A percentile compares a stretch with the other conserved stretches of the same genome.
These are phyloP conservation scores for Citropsis articulata DNA, from an alignment of 345 rosid species.

Conservation along the genomic window DNA sequence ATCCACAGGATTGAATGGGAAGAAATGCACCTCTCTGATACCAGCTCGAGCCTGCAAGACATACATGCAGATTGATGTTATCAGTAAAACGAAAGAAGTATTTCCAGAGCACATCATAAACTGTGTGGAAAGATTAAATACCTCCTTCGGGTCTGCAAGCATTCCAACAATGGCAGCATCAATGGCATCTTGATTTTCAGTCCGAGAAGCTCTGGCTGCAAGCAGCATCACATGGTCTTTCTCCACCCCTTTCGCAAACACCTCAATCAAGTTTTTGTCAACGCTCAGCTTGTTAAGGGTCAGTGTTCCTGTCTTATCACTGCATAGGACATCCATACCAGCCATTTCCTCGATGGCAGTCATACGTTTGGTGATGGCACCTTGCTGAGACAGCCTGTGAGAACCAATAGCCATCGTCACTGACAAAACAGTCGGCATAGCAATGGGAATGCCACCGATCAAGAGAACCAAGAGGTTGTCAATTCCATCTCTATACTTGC, in stretches of 20 bases:
- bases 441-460: constrained; percentile 92
- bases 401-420: constrained; percentile 95
- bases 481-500: constrained; percentile 69
- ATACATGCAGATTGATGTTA: not conserved
- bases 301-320: constrained; percentile 84
- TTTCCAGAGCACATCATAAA: not conserved
- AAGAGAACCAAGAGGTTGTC: constrained; percentile 80
- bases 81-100: not conserved
- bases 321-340: constrained; percentile 89
- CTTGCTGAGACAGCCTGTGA: constrained; percentile 69
- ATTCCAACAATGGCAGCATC: constrained; percentile 85
- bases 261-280: constrained; percentile 72
- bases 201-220: constrained; percentile 85
- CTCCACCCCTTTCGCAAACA: constrained; percentile 60
- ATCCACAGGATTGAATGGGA: constrained; percentile 84
- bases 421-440: constrained; percentile 81
- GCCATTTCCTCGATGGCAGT: constrained; percentile 94
- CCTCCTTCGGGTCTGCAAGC: constrained; percentile 89
- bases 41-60: constrained; percentile 65
- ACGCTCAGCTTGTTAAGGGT: constrained; percentile 83
- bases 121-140: constrained; percentile 6
- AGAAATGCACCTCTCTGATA: constrained; percentile 69
- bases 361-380: constrained; percentile 91
- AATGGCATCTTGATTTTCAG: constrained; percentile 88
- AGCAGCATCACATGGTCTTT: constrained; percentile 61